Evolutionary conservation across 306 rosid species (phyloP).

Genomic region (Dryas alaskensis): DNA sequence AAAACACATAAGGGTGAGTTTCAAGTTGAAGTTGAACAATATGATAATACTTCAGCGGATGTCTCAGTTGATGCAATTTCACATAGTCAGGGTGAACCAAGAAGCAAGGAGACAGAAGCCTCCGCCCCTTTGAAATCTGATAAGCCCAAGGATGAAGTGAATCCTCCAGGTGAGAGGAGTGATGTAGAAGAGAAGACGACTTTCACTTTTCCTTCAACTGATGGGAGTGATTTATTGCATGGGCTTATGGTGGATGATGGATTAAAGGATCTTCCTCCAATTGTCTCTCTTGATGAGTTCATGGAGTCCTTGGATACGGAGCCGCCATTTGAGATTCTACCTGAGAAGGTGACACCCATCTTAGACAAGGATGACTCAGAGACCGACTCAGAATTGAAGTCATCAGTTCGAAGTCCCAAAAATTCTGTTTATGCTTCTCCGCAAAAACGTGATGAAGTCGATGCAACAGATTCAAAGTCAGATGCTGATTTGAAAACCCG

Average conservation of each 20-base stretch:
- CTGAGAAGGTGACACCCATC: slow-evolving; percentile 41
- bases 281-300: slow-evolving; percentile 89
- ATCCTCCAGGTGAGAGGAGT: slow-evolving; percentile 36
- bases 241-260: slow-evolving; percentile 84
- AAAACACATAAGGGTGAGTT: slow-evolving; percentile 93
- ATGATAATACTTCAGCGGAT: slow-evolving; percentile 49
- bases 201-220: slow-evolving; percentile 59
- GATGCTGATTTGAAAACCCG: slow-evolving; percentile 31
- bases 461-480: slow-evolving; percentile 16
- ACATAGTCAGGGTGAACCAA: slow-evolving; percentile 33
- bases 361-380: slow-evolving; percentile 48
- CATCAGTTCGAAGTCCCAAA: slow-evolving; percentile 37
- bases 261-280: slow-evolving; percentile 79
- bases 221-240: slow-evolving; percentile 64
- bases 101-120: slow-evolving; percentile 39
- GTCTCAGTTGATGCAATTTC: slow-evolving; percentile 55
- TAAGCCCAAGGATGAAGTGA: slow-evolving; percentile 29
- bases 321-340: slow-evolving; percentile 69
- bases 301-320: slow-evolving; percentile 83
- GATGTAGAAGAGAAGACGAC: slow-evolving; percentile 32
- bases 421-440: slow-evolving; percentile 26
- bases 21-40: slow-evolving; percentile 80
- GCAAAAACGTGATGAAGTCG: slow-evolving; percentile 30
- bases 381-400: slow-evolving; percentile 38
- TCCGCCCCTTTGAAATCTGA: slow-evolving; percentile 35